Percentiles rank a stretch among this genome's conserved stretches.
Conservation (phyloP, 2,329 filamentous ascomycete species). For the Proliferodiscus dingleyae region DNA sequence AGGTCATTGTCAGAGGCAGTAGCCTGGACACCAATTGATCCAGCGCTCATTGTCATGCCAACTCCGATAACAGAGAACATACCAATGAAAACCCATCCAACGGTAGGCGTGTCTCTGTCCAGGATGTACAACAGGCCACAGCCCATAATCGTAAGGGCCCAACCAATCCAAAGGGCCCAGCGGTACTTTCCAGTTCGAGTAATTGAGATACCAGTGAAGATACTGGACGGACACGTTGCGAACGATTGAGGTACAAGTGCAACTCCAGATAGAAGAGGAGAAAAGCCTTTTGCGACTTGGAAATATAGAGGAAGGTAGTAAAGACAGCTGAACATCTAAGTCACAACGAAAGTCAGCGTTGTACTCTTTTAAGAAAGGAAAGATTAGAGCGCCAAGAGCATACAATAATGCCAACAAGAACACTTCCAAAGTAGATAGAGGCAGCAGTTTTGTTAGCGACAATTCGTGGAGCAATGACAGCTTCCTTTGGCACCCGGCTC, state of each 20-base stretch:
- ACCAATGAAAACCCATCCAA: conserved; percentile 1
- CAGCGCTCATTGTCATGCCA: neutral
- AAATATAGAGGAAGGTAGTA: conserved; percentile 36
- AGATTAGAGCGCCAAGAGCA: too few relatives aligned
- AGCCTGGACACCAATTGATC: conserved; percentile 1
- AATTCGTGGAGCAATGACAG: neutral
- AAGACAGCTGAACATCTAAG: neutral
- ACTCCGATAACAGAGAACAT: neutral
- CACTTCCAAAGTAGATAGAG: conserved; percentile 32
- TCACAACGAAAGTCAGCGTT: neutral
- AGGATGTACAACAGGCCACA: neutral
- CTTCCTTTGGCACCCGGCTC: conserved; percentile 10
- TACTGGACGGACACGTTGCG: conserved; percentile 54
- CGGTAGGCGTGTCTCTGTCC: neutral
- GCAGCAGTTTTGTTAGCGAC: neutral
- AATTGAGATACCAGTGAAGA: conserved; percentile 44
- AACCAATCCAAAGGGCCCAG: conserved; percentile 49
- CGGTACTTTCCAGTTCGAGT: conserved; percentile 40
- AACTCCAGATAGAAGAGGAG: conserved; percentile 46
- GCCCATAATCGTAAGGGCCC: conserved; percentile 33
- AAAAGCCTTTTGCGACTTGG: conserved; percentile 45
- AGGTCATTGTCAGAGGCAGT: neutral
- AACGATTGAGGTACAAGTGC: conserved; percentile 53
- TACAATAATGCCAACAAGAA: conserved; percentile 23
- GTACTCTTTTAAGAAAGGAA: neutral